phyloP scores from a whole-genome alignment of 345 rosid genomes.

The Rhizophora apiculata region DNA sequence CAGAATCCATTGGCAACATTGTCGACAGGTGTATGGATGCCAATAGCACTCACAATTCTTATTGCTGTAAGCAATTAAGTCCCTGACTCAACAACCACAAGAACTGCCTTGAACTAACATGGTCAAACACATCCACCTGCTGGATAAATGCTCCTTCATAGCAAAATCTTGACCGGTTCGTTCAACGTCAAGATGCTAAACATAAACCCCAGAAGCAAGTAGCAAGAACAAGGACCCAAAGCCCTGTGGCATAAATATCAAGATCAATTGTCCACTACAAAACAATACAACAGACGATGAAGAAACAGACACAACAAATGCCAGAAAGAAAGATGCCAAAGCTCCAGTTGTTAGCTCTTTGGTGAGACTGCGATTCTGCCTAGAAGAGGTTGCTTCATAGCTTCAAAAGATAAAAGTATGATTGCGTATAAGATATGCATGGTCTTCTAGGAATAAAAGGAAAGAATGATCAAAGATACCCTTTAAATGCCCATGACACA shows the following conservation, averaged over 20 bases:
- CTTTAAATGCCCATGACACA: too few species aligned
- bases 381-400: constrained; percentile 83
- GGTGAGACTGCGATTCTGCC: constrained; percentile 59
- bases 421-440: neutral
- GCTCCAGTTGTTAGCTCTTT: constrained; percentile 77
- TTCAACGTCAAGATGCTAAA: constrained; percentile 33
- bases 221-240: constrained; percentile 91
- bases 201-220: constrained; percentile 85
- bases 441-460: neutral
- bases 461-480: neutral
- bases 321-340: constrained; percentile 80
- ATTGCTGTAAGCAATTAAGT: too few species aligned
- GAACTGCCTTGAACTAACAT: too few species aligned
- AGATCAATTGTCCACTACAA: neutral
- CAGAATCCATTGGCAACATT: too few species aligned
- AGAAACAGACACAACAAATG: constrained; percentile 17
- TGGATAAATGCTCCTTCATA: neutral
- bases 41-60: too few species aligned
- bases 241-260: constrained; percentile 53
- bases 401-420: constrained; percentile 36
- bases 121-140: too few species aligned
- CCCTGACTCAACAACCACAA: too few species aligned
- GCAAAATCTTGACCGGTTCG: constrained; percentile 16
- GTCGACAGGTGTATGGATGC: too few species aligned
- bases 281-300: neutral